These are phyloP conservation scores for Chrysosphaeria jannelii DNA, from an alignment of 2,329 filamentous ascomycete species.

Conservation along the genomic window DNA sequence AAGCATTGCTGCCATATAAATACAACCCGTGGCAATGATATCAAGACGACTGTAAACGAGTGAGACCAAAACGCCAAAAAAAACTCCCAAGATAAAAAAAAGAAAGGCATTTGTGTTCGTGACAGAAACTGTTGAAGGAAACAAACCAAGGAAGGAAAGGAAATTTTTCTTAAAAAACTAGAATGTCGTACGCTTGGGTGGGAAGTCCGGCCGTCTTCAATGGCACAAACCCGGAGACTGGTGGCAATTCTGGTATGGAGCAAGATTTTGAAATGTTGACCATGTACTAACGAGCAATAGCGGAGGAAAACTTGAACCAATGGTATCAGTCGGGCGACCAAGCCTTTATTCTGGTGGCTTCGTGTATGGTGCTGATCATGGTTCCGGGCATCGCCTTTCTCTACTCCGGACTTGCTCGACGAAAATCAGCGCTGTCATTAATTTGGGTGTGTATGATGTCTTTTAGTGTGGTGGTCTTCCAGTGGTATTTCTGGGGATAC, in stretches of 20 bases:
- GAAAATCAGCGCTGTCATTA: constrained; percentile 89
- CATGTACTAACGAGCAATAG: constrained; percentile 15
- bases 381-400: constrained; percentile 88
- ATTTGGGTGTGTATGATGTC: constrained; percentile 96
- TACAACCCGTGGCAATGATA: too few species aligned
- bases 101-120: too few species aligned
- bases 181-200: constrained; percentile 28
- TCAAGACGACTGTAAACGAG: too few species aligned
- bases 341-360: constrained; percentile 69
- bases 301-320: constrained; percentile 70
- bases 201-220: constrained; percentile 29
- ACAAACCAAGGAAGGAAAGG: too few species aligned
- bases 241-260: constrained; percentile 58
- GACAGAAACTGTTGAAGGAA: too few species aligned
- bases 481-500: constrained; percentile 99
- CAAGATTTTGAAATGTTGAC: too few species aligned
- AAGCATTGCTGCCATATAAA: too few species aligned
- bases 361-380: constrained; percentile 92
- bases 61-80: too few species aligned
- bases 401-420: constrained; percentile 86
- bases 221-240: constrained; percentile 29
- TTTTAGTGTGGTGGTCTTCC: constrained; percentile 70
- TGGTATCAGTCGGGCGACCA: constrained; percentile 82
- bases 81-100: too few species aligned
- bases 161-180: too few species aligned